These are phyloP conservation scores for Botryosphaeria agaves DNA, from an alignment of 2,329 filamentous ascomycete species.

Conservation along the genomic window DNA sequence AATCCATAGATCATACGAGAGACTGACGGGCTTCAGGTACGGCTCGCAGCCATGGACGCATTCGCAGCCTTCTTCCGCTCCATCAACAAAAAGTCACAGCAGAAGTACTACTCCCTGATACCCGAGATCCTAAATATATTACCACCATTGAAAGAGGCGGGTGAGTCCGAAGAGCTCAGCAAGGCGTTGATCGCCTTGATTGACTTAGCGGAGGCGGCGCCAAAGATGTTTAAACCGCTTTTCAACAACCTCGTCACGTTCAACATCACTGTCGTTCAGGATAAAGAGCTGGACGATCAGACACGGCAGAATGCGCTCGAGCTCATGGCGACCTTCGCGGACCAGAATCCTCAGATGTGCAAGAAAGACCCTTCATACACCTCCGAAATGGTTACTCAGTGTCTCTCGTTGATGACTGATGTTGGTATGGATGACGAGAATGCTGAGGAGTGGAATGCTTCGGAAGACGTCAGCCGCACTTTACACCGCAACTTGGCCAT, in stretches of 20 bases:
- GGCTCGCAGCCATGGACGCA: constrained; percentile 86
- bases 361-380: constrained; percentile 87
- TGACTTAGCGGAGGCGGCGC: constrained; percentile 82
- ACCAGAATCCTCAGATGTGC: constrained; percentile 87
- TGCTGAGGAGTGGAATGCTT: constrained; percentile 79
- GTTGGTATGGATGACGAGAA: constrained; percentile 90
- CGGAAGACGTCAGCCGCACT: constrained; percentile 56
- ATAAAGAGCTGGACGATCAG: constrained; percentile 83
- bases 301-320: constrained; percentile 90
- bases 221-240: constrained; percentile 93
- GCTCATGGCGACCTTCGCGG: constrained; percentile 94
- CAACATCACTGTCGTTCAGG: constrained; percentile 81
- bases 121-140: constrained; percentile 89
- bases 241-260: constrained; percentile 89
- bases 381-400: constrained; percentile 95
- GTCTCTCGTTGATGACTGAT: constrained; percentile 94
- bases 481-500: neutral
- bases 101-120: constrained; percentile 74
- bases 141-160: constrained; percentile 79
- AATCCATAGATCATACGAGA: neutral
- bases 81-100: constrained; percentile 70
- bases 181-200: constrained; percentile 83
- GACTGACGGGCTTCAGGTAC: constrained; percentile 40
- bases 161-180: constrained; percentile 80
- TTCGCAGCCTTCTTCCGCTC: constrained; percentile 93